Base-by-base conservation (phyloP, 306 rosid species). In the Hippophae rhamnoides region DNA sequence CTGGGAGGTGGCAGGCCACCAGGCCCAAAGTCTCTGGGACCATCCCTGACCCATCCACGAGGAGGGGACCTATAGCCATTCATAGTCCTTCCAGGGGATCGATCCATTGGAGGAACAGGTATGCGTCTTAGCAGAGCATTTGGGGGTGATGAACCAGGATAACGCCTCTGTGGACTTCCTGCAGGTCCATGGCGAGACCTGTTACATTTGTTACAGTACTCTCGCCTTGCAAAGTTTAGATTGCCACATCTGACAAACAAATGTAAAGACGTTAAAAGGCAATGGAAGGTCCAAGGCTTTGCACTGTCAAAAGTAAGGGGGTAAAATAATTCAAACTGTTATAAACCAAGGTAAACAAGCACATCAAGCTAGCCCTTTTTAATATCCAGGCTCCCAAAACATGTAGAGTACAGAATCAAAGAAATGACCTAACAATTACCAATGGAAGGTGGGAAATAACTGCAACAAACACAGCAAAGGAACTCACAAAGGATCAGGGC, bases 191-290 rank as follows among this genome's bases (percentile, higher is more conserved):
- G 40, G 10, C 98, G 96, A 67, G 76, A 57, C 79, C 79, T 92
- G 56, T 81, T 81, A 78, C 98, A 92, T 67, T 63, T 85, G 83
- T 87, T 87, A 68, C 98, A 92, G 54, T 74, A 60, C 62, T 92
- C 96, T 49, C 98, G 83, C 72, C 98, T 85, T 13, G 96, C 98
- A 74, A 92, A 92, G 78, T 87, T 92, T 49, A 92, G 80, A 79
- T 92, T 92, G 67, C 79, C 74, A 74, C 98, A 92, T 72, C 98
- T 92, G 78, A 74, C 72, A 61, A 49, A 43, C 5, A 10, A 41
- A 61, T 47, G 8, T 38, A 49, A 43, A 40, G 44, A 27, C 47
- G 64, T 43, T 10, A 7, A 43, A 4, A 12, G 47, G 58, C 31
- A 41, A 41, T 9, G 47, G 7, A 50, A 43, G 10, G 7, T 5